Evolutionary conservation across 768 basidiomycete genomes (phyloP).

Genomic region (Leucosporidium yakuticum): DNA sequence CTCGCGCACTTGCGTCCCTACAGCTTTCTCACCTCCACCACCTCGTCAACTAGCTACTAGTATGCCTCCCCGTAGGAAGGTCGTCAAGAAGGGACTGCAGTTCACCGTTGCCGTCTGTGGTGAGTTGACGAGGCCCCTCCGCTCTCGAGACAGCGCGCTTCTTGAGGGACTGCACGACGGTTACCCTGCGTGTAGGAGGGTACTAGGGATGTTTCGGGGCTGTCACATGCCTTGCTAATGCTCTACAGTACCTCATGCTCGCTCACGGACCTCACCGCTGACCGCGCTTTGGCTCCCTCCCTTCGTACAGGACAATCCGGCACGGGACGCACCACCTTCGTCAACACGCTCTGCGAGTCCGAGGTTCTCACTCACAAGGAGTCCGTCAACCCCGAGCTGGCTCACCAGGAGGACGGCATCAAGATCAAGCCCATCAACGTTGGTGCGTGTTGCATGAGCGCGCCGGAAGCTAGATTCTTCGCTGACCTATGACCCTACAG

Average conservation of each 20-base stretch:
- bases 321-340: constrained; percentile 78
- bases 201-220: too few relatives aligned
- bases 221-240: not conserved
- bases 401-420: constrained; percentile 89
- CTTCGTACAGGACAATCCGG: constrained; percentile 78
- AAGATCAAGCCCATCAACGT: constrained; percentile 91
- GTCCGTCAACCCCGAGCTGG: constrained; percentile 73
- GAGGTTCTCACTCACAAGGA: constrained; percentile 85
- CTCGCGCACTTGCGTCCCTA: too few relatives aligned
- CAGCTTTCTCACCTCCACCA: too few relatives aligned
- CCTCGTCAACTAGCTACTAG: too few relatives aligned
- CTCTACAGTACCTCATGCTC: not conserved
- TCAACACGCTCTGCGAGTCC: constrained; percentile 90
- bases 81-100: constrained; percentile 95
- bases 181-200: not conserved
- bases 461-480: not conserved
- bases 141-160: not conserved
- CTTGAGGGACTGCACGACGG: too few relatives aligned
- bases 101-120: constrained; percentile 98
- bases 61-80: constrained; percentile 49
- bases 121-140: constrained; percentile 48
- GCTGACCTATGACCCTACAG: constrained; percentile 45
- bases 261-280: not conserved
- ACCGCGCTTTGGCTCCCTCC: constrained; percentile 3
- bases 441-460: constrained; percentile 49